A percentile compares a stretch with the other conserved stretches of the same genome.
phyloP scores from a whole-genome alignment of 2,329 filamentous ascomycete genomes.

The Phoma sp. region DNA sequence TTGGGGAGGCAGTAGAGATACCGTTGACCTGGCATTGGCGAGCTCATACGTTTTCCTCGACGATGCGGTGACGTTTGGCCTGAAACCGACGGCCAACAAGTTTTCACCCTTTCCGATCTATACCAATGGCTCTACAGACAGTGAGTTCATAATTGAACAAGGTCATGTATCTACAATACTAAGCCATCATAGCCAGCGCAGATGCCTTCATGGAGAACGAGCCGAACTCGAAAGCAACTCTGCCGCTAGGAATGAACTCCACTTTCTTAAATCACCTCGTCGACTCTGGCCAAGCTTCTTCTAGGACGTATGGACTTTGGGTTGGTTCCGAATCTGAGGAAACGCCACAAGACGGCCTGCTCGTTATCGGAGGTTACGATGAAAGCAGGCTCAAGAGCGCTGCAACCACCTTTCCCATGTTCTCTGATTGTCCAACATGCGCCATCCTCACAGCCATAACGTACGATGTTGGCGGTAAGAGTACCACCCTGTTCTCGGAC shows the following conservation, averaged over 20 bases:
- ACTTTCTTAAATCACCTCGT: conserved; percentile 26
- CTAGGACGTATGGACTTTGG: conserved; percentile 26
- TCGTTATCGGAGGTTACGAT: conserved; percentile 26
- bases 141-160: conserved; percentile 14
- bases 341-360: conserved; percentile 25
- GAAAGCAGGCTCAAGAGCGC: conserved; percentile 22
- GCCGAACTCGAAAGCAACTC: conserved; percentile 15
- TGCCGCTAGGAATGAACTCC: conserved; percentile 23
- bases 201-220: neutral
- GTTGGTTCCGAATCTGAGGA: conserved; percentile 26
- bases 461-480: conserved; percentile 23
- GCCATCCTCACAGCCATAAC: conserved; percentile 29
- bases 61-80: conserved; percentile 23
- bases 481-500: conserved; percentile 21
- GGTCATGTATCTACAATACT: too few relatives aligned
- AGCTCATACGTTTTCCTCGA: conserved; percentile 26
- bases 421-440: conserved; percentile 28
- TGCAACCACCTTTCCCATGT: conserved; percentile 27
- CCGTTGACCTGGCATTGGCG: conserved; percentile 15
- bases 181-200: too few relatives aligned
- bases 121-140: conserved; percentile 12
- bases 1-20: conserved; percentile 26
- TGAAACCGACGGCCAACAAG: conserved; percentile 23
- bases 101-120: conserved; percentile 21
- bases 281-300: conserved; percentile 27